Evolutionary conservation across 2,329 filamentous ascomycete species (phyloP), one percentile per base, ranked within the genome.

Genomic region (Diaporthe humulicola): DNA sequence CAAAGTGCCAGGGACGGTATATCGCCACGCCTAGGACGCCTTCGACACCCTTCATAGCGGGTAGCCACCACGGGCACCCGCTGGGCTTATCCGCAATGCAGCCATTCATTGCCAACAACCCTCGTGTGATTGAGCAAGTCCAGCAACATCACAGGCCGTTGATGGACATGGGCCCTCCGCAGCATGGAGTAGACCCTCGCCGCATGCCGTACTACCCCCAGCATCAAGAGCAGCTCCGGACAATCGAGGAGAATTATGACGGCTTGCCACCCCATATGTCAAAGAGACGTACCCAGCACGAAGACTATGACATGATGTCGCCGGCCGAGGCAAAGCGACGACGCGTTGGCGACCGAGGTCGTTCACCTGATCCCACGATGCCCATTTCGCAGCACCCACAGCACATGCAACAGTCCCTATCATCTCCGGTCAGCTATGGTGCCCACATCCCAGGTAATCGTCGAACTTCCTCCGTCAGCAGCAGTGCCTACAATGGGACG

Each of bases 1-100:
- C 88, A 45, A 94, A 92, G 86, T 96, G 94, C 78, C 92, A 93
- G 75, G 93, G 94, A 17, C 87, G 91, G 15, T 91, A 88, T 80
- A 91, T 93, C 79, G 88, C 89, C 70, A 90, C 91, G 8, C 90
- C 92, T 0, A 87, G 88, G 52, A 92, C 91, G 12, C 90, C 91
- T 0, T 88, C 84, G 22, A 88, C 86, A 3, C 86, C 88, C 1
- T 86, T 86, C 71, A 79, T 82, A 25, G 28, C 57, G 15, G 74
- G 72, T 10, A 28, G 48, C 12, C 52, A 67, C 6, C 66, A 72
- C 33, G 74, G 74, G 9, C 66, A 58, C 14, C 54, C 36, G 28
- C 45, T 54, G 17, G 54, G 69, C 17, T 28, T 50, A 6, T 75
- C 77, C 58, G 52, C 61, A 33, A 77, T 77, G 74, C 76, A 77